Percentiles rank a stretch among this genome's conserved stretches.
Conservation (phyloP, 2,329 filamentous ascomycete genomes). For the Exophiala spinifera region DNA sequence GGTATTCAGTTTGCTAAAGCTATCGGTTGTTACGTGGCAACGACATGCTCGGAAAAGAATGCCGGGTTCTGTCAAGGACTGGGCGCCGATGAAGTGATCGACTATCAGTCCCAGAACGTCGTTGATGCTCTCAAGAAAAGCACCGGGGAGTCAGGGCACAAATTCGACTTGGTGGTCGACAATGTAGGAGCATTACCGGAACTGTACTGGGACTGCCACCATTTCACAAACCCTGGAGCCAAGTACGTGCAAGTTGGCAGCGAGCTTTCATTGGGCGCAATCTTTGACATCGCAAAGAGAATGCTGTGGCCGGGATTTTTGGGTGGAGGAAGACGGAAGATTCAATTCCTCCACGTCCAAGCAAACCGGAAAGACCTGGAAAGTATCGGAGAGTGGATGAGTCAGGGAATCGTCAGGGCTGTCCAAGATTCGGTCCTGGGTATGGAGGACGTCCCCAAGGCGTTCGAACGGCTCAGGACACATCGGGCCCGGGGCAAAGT, state of each 20-base stretch:
- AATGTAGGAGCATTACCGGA: constrained; percentile 52
- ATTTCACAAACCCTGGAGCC: constrained; percentile 50
- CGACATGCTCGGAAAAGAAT: constrained; percentile 58
- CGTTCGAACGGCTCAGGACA: constrained; percentile 57
- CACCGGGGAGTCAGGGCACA: constrained; percentile 34
- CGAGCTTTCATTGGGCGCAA: not conserved
- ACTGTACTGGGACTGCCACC: constrained; percentile 53
- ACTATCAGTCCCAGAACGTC: constrained; percentile 55
- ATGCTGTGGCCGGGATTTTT: constrained; percentile 46
- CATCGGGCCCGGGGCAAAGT: constrained; percentile 59
- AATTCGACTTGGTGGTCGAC: constrained; percentile 57
- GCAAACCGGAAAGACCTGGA: constrained; percentile 46
- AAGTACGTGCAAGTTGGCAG: constrained; percentile 55
- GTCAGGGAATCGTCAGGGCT: constrained; percentile 56
- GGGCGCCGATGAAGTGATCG: constrained; percentile 63
- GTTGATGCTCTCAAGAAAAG: constrained; percentile 44
- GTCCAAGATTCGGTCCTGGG: constrained; percentile 54
- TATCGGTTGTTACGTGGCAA: constrained; percentile 58
- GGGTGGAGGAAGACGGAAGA: constrained; percentile 48
- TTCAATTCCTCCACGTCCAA: constrained; percentile 36
- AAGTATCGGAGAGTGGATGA: constrained; percentile 54
- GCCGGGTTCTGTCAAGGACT: constrained; percentile 55
- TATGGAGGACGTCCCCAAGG: constrained; percentile 56
- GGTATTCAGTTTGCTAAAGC: constrained; percentile 63
- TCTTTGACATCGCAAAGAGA: constrained; percentile 34